Conservation (phyloP, 768 basidiomycete species). For the Lactarius tabidus region DNA sequence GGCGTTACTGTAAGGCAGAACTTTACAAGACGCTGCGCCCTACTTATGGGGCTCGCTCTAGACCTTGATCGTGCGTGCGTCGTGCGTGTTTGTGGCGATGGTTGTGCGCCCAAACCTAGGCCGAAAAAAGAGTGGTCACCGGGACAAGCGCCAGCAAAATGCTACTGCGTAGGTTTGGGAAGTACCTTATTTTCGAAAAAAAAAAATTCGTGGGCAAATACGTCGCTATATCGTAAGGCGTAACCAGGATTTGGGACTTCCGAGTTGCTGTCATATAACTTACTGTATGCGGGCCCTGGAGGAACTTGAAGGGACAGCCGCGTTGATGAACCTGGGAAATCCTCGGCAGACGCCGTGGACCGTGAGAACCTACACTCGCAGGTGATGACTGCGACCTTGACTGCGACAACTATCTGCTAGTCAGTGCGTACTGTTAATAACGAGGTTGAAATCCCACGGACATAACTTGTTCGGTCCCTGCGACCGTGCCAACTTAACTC, state of each 20-base stretch:
- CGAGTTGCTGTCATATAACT: no score
- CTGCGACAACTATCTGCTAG: neutral
- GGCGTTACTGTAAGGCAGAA: neutral
- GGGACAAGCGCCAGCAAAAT: neutral
- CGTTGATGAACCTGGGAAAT: neutral
- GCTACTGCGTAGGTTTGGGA: neutral
- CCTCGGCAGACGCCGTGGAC: neutral
- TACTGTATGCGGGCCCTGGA: no score
- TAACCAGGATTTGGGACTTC: neutral
- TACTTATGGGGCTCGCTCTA: neutral
- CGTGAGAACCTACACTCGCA: no score
- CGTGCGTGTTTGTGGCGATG: neutral
- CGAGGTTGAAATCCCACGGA: no score
- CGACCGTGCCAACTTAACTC: no score
- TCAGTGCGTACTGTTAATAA: neutral
- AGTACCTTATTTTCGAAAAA: neutral
- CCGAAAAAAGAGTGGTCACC: neutral
- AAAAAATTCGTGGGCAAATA: neutral
- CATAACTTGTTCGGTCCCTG: no score
- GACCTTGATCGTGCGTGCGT: neutral
- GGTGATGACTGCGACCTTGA: neutral
- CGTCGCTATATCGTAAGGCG: neutral
- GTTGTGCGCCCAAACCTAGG: neutral
- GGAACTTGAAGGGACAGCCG: neutral
- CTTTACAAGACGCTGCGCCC: neutral